Evolutionary conservation across 2,329 filamentous ascomycete genomes (phyloP).

Genomic region (Falciphora oryzae): DNA sequence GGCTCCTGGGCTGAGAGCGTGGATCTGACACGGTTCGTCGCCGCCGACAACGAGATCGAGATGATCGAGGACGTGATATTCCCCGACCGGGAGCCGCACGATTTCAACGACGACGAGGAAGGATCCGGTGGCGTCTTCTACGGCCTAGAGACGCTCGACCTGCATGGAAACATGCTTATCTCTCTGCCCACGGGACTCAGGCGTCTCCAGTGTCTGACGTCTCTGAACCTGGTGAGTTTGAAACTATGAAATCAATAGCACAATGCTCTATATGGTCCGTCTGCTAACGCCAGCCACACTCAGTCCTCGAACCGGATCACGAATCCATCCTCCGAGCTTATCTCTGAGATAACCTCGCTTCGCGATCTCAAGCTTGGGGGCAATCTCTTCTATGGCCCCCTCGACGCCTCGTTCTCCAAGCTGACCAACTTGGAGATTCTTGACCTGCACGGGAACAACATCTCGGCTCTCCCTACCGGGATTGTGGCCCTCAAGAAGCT

Average conservation of each 20-base stretch:
- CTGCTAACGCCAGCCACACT: not conserved
- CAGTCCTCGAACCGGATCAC: conserved; percentile 76
- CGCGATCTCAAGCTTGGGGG: conserved; percentile 77
- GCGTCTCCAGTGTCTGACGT: conserved; percentile 66
- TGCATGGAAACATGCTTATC: conserved; percentile 77
- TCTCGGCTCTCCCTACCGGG: conserved; percentile 63
- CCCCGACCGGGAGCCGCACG: conserved; percentile 59
- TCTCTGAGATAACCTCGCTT: conserved; percentile 66
- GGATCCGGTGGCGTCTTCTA: conserved; percentile 70
- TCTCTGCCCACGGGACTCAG: conserved; percentile 70
- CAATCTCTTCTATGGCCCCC: conserved; percentile 64
- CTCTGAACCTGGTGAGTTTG: conserved; percentile 67
- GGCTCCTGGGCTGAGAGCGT: conserved; percentile 87
- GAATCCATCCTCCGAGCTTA: conserved; percentile 64
- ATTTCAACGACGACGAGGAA: conserved; percentile 59
- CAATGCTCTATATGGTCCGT: not conserved
- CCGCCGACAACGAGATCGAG: conserved; percentile 84
- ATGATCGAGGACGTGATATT: conserved; percentile 69
- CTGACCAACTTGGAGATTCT: conserved; percentile 70
- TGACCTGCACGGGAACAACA: conserved; percentile 74
- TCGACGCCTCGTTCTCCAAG: conserved; percentile 57
- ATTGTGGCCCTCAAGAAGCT: conserved; percentile 64
- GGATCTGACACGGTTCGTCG: conserved; percentile 76
- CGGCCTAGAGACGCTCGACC: conserved; percentile 71
- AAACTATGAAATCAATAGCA: not conserved